Base-by-base conservation (phyloP, 306 rosid species). In the Rosa rugosa region DNA sequence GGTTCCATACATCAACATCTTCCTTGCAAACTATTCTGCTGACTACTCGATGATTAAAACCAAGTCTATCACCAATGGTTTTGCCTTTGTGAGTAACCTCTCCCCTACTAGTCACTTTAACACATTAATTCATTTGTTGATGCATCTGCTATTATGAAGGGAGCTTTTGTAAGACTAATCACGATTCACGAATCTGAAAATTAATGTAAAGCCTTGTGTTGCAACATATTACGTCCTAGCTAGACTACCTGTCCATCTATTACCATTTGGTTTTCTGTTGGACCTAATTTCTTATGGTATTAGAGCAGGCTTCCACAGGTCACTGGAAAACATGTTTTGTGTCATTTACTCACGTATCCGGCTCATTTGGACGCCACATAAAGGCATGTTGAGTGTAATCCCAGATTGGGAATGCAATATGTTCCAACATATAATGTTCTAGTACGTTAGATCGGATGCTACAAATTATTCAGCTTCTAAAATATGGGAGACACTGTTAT, bases 81-180 rank as follows among this genome's bases (percentile, higher is more conserved):
- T 85, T 54, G 88, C 81, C 38, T 85, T 81, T 56, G 85, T 85
- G 64, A 84, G 76, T 84, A 16, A 20, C 38, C 63, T n/a, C 63
- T n/a, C 63, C 27, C 27, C 5, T n/a, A 56, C 5, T 18, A 53
- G 6, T 53, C 20, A 17, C 10, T 17, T 31, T 50, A 7, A 50
- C 20, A 14, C 17, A 50, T 50, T 5, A 50, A 14, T 50, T 2
- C 13, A 5, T 5, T 4, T 50, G n/a, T 50, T 5, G n/a, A 50
- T 1, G 59, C 23, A 53, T 53, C 5, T 53, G 59, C 17, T 53
- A 17, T 1, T 5, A 5, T 20, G 22, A 51, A 51, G 3, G 57
- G 8, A 51, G 57, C 57, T 51, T 51, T 51, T 51, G 57, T 51
- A 17, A 51, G 57, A 17, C 57, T 51, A 16, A 50, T 14, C 20